Evolutionary conservation across 768 basidiomycete genomes (phyloP).

Genomic region (Hirschioporus abietinus): DNA sequence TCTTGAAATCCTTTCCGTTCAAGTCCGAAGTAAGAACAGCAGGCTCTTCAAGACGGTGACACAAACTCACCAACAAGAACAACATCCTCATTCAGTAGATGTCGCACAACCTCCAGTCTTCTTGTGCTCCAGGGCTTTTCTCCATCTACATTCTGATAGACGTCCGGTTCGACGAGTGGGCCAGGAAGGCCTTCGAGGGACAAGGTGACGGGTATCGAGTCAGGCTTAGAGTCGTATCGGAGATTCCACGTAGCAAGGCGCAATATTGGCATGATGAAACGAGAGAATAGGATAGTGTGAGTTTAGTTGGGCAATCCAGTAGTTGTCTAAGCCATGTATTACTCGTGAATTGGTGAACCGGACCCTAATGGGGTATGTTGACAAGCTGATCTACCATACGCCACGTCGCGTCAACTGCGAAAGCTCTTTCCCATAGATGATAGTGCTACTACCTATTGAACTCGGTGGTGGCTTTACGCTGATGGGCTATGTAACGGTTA

Average conservation of each 20-base stretch:
- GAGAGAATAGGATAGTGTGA: not conserved
- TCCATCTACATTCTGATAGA: constrained; percentile 26
- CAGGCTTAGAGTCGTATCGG: constrained; percentile 48
- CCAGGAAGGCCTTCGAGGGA: constrained; percentile 38
- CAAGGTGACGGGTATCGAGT: constrained; percentile 43
- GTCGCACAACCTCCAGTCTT: constrained; percentile 41
- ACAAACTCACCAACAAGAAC: constrained; percentile 32
- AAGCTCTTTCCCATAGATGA: too few relatives aligned
- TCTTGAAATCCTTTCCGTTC: constrained; percentile 43
- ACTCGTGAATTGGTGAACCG: not conserved
- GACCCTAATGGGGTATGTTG: too few relatives aligned
- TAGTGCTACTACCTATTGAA: too few relatives aligned
- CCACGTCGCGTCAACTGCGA: too few relatives aligned
- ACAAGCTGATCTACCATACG: too few relatives aligned
- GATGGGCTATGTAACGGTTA: too few relatives aligned
- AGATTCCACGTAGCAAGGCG: constrained; percentile 47
- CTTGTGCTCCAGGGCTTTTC: constrained; percentile 54
- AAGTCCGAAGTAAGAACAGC: constrained; percentile 1
- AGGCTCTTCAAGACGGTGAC: not conserved
- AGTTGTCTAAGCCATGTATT: not conserved
- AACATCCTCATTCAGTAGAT: constrained; percentile 35
- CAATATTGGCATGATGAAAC: constrained; percentile 11
- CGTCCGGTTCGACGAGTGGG: constrained; percentile 29
- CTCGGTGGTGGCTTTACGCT: too few relatives aligned
- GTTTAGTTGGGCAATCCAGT: not conserved